Evolutionary conservation across 2,329 filamentous ascomycete genomes (phyloP), one percentile per base, ranked within the genome.

Genomic region (Diaporthe batatas): DNA sequence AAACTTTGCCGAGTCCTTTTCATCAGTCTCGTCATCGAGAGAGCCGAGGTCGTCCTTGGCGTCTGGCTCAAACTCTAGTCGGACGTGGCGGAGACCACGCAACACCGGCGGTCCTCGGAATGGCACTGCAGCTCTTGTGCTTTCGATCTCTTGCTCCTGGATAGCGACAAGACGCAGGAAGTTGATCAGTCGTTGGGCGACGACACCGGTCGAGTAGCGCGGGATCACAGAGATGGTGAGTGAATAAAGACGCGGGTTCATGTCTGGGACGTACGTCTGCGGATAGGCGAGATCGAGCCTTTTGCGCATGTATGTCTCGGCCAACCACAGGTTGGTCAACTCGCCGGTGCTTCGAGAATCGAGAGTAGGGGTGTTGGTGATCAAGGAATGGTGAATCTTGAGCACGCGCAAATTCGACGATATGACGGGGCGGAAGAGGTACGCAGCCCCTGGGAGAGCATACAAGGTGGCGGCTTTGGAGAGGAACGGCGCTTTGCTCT

Each of bases 321-420:
- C 84, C 10, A 87, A 73, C 75, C 83, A 84, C 11, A 83, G 55
- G 3, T 82, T 78, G 11, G 80, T 79, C 72, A 83, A 75, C 3
- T 78, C 75, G 3, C 83, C 82, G 5, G 86, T 76, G 12, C 79
- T 80, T 0, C 82, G 79, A 10, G 82, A 79, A 6, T 81, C 73
- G 5, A 90, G 75, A 0, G 85, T 86, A 2, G 86, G 87, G 11
- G 89, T 82, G 53, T 85, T 84, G 0, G 90, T 92, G 7, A 91
- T 84, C 2, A 91, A 75, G 0, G 89, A 91, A 77, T 92, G 90
- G 68, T 92, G 90, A 7, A 90, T 81, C 16, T 86, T 85, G 1
- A 91, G 79, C 1, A 81, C 81, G 42, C 86, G 85, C 6, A 91
- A 81, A 74, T 88, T 88, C 1, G 86, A 85, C 1, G 87, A 88